These are phyloP conservation scores for Trametes sp. DNA, from an alignment of 1,284 basidiomycete genomes.

Conservation along the genomic window DNA sequence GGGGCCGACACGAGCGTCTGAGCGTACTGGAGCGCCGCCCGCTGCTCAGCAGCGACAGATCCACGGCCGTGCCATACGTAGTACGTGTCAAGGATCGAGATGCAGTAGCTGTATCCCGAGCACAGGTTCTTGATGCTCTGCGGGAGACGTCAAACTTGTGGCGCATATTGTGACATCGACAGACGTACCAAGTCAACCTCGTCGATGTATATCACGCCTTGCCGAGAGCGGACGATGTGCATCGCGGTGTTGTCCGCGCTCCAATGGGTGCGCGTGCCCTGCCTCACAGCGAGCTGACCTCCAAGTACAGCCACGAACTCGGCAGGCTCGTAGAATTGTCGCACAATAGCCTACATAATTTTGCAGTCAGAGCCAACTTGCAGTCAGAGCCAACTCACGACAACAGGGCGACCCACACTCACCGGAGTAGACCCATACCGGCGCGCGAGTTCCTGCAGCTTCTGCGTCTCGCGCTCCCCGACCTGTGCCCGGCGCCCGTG, in stretches of 20 bases:
- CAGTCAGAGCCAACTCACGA: background rate
- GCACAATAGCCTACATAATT: constrained; percentile 51
- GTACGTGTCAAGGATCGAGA: constrained; percentile 70
- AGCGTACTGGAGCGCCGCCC: constrained; percentile 68
- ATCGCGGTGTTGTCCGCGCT: constrained; percentile 80
- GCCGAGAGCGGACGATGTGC: constrained; percentile 67
- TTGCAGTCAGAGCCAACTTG: background rate
- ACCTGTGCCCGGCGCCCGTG: constrained; percentile 58
- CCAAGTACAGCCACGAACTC: constrained; percentile 70
- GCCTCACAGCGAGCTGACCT: constrained; percentile 69
- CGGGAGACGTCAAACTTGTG: background rate
- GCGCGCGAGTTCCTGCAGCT: constrained; percentile 72
- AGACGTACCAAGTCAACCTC: constrained; percentile 72
- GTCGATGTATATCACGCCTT: constrained; percentile 67
- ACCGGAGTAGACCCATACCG: constrained; percentile 73
- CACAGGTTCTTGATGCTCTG: constrained; percentile 75
- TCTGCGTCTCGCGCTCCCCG: constrained; percentile 66
- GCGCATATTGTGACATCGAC: background rate
- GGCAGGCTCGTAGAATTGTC: constrained; percentile 67
- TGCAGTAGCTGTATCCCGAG: constrained; percentile 80
- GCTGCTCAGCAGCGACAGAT: constrained; percentile 61
- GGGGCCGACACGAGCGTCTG: constrained; percentile 50
- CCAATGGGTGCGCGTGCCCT: constrained; percentile 80
- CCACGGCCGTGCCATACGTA: constrained; percentile 85
- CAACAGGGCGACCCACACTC: constrained; percentile 26